These are phyloP conservation scores for Hanseniaspora guilliermondii DNA, from an alignment of 805 yeast genomes.

Conservation along the genomic window DNA sequence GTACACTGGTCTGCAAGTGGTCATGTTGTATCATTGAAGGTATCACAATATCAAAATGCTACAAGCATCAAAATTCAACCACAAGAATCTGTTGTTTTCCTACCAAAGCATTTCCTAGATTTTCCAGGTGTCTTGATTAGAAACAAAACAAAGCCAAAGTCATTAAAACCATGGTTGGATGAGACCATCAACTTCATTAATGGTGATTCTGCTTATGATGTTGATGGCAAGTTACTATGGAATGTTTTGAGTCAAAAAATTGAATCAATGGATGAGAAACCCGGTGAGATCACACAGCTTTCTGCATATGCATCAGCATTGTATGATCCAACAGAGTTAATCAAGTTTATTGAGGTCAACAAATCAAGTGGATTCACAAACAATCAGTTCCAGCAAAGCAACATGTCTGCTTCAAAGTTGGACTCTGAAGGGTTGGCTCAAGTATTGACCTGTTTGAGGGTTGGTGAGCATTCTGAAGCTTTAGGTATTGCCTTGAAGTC, in stretches of 20 bases:
- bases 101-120: conserved; percentile 21
- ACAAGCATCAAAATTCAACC: conserved; percentile 5
- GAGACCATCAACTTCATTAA: conserved; percentile 24
- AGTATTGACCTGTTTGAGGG: conserved; percentile 33
- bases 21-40: conserved; percentile 35
- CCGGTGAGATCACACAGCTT: neutral
- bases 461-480: conserved; percentile 59
- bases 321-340: conserved; percentile 25
- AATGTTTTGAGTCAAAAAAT: conserved; percentile 22
- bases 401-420: conserved; percentile 31
- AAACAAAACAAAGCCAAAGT: conserved; percentile 48
- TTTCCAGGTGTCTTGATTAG: conserved; percentile 42
- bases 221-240: conserved; percentile 20
- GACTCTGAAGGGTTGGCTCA: conserved; percentile 26
- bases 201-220: conserved; percentile 16
- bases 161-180: conserved; percentile 56
- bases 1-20: conserved; percentile 50
- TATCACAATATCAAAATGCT: conserved; percentile 20
- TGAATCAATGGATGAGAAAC: neutral
- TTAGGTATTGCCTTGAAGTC: conserved; percentile 47
- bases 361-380: conserved; percentile 15
- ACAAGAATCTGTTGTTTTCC: neutral
- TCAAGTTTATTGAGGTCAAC: conserved; percentile 16
- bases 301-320: conserved; percentile 26
- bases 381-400: conserved; percentile 14